These are phyloP conservation scores for Botrytis elliptica DNA, from an alignment of 2,329 filamentous ascomycete species.

Conservation along the genomic window DNA sequence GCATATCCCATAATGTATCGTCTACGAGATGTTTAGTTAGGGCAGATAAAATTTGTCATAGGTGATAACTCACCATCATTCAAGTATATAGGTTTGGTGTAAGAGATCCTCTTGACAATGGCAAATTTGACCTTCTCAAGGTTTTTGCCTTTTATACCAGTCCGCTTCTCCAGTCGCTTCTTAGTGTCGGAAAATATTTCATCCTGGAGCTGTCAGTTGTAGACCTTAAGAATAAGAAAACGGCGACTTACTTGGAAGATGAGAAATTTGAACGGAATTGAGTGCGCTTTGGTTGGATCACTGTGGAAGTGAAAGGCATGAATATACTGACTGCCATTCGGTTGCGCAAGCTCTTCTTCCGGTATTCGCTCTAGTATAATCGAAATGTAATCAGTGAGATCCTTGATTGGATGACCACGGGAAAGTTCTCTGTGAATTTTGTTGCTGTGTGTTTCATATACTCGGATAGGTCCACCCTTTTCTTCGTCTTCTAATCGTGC, in stretches of 20 bases:
- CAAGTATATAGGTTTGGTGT: slow-evolving; percentile 77
- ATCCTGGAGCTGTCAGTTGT: slow-evolving; percentile 50
- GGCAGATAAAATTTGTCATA: background rate
- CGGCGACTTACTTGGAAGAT: slow-evolving; percentile 66
- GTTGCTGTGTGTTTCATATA: slow-evolving; percentile 80
- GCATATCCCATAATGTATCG: slow-evolving; percentile 56
- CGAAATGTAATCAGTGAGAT: slow-evolving; percentile 80
- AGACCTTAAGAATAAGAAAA: background rate
- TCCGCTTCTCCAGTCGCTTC: slow-evolving; percentile 88
- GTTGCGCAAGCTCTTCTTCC: slow-evolving; percentile 62
- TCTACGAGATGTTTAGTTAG: slow-evolving; percentile 43
- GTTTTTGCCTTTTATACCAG: slow-evolving; percentile 94
- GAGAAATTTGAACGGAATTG: slow-evolving; percentile 87
- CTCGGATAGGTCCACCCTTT: slow-evolving; percentile 66
- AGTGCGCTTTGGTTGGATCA: slow-evolving; percentile 79
- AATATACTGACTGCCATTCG: slow-evolving; percentile 57
- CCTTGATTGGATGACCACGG: slow-evolving; percentile 69
- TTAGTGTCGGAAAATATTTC: slow-evolving; percentile 90
- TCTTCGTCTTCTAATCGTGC: slow-evolving; percentile 72
- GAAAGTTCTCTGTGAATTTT: slow-evolving; percentile 80
- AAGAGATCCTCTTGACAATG: slow-evolving; percentile 66
- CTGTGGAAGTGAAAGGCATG: slow-evolving; percentile 90
- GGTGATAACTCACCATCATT: slow-evolving; percentile 69
- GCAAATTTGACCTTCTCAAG: slow-evolving; percentile 99
- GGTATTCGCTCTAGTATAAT: slow-evolving; percentile 81